Conservation (phyloP, 2,329 filamentous ascomycete species). For the Monilinia laxa region DNA sequence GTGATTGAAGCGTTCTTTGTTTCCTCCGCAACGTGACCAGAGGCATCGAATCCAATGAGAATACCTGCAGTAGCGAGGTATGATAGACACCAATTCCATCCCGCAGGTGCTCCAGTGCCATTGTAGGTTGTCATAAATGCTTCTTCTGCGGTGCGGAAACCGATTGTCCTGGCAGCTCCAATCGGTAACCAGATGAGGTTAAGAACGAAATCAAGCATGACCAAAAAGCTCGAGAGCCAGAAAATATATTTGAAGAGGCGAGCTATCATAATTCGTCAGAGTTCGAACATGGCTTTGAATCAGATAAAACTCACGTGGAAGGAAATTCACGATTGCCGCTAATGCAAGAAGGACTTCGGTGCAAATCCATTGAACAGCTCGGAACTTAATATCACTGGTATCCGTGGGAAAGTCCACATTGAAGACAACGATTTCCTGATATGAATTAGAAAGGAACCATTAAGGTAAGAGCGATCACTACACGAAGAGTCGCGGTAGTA, state of each 20-base stretch:
- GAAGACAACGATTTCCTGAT: slow-evolving; percentile 27
- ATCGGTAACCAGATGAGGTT: slow-evolving; percentile 29
- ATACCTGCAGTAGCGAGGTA: slow-evolving; percentile 26
- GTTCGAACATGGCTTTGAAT: neutral
- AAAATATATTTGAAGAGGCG: slow-evolving; percentile 26
- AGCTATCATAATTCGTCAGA: slow-evolving; percentile 10
- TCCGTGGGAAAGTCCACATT: slow-evolving; percentile 26
- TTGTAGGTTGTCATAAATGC: slow-evolving; percentile 29
- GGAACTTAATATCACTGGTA: slow-evolving; percentile 23
- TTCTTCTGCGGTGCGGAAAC: slow-evolving; percentile 26
- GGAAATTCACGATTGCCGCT: slow-evolving; percentile 26
- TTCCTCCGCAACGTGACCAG: slow-evolving; percentile 28
- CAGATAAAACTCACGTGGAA: slow-evolving; percentile 21
- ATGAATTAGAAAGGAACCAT: neutral
- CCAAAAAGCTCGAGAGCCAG: slow-evolving; percentile 26
- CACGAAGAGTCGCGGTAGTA: neutral
- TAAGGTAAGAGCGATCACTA: neutral
- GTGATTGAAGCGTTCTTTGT: slow-evolving; percentile 25
- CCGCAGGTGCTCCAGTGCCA: slow-evolving; percentile 23
- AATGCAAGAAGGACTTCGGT: slow-evolving; percentile 25
- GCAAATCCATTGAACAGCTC: slow-evolving; percentile 28
- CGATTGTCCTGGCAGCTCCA: slow-evolving; percentile 24
- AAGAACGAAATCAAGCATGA: slow-evolving; percentile 26
- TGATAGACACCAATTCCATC: slow-evolving; percentile 28
- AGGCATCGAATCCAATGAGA: slow-evolving; percentile 27